Percentiles rank a stretch among this genome's conserved stretches.
Evolutionary conservation across 495 filamentous ascomycete genomes (phyloP).

Genomic region (Cercophora scortea): DNA sequence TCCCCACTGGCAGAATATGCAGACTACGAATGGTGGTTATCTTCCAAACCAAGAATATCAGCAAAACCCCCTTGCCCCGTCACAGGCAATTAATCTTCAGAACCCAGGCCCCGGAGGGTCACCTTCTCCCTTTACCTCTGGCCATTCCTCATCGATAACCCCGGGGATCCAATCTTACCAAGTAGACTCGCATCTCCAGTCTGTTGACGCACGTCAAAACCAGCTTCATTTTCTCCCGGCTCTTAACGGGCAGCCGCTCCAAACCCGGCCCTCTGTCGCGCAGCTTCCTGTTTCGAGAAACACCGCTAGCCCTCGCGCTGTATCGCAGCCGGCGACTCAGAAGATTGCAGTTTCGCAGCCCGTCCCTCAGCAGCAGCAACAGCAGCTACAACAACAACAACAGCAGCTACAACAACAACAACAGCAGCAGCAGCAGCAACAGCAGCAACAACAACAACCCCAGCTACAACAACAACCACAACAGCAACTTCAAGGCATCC

Average conservation of each 20-base stretch:
- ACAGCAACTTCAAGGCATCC: slow-evolving; percentile 28
- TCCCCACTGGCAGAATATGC: slow-evolving; percentile 16
- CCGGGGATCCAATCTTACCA: slow-evolving; percentile 7
- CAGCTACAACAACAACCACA: slow-evolving; percentile 16
- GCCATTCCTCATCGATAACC: slow-evolving; percentile 1
- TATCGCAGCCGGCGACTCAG: slow-evolving; percentile 2
- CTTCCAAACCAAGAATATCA: slow-evolving; percentile 7
- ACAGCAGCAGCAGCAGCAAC: slow-evolving; percentile 30
- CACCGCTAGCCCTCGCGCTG: slow-evolving; percentile 7
- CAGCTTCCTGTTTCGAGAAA: slow-evolving; percentile 5
- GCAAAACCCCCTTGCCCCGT: slow-evolving; percentile 15
- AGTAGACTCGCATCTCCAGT: slow-evolving; percentile 4
- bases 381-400: slow-evolving; percentile 10
- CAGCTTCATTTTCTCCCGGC: slow-evolving; percentile 11
- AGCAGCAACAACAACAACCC: slow-evolving; percentile 16
- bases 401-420: slow-evolving; percentile 5
- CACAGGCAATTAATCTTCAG: slow-evolving; percentile 10
- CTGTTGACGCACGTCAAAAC: slow-evolving; percentile 1
- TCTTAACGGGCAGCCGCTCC: slow-evolving; percentile 12
- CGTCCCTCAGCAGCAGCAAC: slow-evolving; percentile 5
- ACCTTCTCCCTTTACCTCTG: slow-evolving; percentile 5
- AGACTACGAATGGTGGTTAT: slow-evolving; percentile 8
- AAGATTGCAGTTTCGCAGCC: neutral
- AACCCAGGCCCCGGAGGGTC: slow-evolving; percentile 7
- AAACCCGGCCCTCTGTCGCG: slow-evolving; percentile 1